Evolutionary conservation across 805 yeast genomes (phyloP), one percentile per base, ranked within the genome.

Genomic region (Scheffersomyces coipomensis): DNA sequence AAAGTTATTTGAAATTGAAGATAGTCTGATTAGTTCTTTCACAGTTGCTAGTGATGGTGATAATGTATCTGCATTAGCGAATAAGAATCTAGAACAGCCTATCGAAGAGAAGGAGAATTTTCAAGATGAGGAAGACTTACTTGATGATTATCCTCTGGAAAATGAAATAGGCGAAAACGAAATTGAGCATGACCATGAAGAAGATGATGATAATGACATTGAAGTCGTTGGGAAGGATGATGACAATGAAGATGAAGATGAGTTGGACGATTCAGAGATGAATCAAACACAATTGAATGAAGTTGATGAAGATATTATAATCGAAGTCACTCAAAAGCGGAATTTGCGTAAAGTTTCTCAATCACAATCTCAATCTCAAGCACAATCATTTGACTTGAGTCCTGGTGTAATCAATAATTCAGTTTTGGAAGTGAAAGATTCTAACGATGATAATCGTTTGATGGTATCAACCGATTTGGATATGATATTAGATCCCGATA

Each of bases 311-410:
- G 44, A 37, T 18, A 40, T 60, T 8, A 30, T 59, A 29, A 21
- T 34, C 23, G 45, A 45, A 29, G 34, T 56, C 22, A 51, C 62
- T 5, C 66, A 60, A 21, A 43, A 37, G 16, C 37, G 37, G 39
- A 17, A 27, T 3, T 5, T 10, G 4, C 29, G 29, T n/a, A n/a
- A n/a, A n/a, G n/a, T n/a, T n/a, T n/a, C n/a, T n/a, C n/a, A n/a
- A n/a, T n/a, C n/a, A n/a, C n/a, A n/a, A n/a, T n/a, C n/a, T n/a
- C n/a, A n/a, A n/a, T n/a, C n/a, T n/a, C n/a, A n/a, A n/a, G n/a
- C n/a, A n/a, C n/a, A n/a, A n/a, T n/a, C n/a, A n/a, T n/a, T n/a
- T n/a, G n/a, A n/a, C n/a, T n/a, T n/a, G n/a, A n/a, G n/a, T n/a
- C n/a, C n/a, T n/a, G n/a, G n/a, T n/a, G n/a, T n/a, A n/a, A n/a